Percentiles rank a stretch among this genome's conserved stretches.
These are phyloP conservation scores for Suillus subalutaceus DNA, from an alignment of 768 basidiomycete species.

Conservation along the genomic window DNA sequence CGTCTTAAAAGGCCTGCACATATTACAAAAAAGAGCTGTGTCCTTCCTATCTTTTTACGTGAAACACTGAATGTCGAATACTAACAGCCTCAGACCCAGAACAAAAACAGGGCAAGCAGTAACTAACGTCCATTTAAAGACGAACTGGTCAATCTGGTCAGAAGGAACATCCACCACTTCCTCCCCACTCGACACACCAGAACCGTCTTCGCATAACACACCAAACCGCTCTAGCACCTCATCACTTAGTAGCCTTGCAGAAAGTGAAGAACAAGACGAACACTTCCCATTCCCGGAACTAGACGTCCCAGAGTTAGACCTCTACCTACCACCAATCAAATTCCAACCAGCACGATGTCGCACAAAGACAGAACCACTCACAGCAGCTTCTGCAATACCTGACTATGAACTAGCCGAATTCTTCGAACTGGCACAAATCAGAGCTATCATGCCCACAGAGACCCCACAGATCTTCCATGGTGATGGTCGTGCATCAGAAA, in stretches of 20 bases:
- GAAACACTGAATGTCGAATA: background rate
- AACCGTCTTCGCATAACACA: background rate
- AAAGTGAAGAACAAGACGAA: background rate
- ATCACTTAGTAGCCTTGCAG: background rate
- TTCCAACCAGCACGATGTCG: too few relatives aligned
- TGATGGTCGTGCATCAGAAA: background rate
- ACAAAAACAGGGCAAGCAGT: background rate
- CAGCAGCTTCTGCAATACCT: too few relatives aligned
- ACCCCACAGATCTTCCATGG: background rate
- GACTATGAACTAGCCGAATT: background rate
- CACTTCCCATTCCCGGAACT: background rate
- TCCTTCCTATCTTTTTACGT: background rate
- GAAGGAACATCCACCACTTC: too few relatives aligned
- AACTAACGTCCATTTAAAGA: background rate
- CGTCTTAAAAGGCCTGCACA: too few relatives aligned
- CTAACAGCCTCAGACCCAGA: background rate
- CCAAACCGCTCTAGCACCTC: rapidly evolving
- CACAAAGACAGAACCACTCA: too few relatives aligned
- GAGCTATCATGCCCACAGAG: background rate
- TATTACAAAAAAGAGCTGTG: too few relatives aligned
- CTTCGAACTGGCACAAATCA: background rate
- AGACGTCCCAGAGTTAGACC: background rate
- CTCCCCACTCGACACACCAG: too few relatives aligned
- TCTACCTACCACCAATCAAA: background rate
- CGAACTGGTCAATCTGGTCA: background rate